These are phyloP conservation scores for Blastocystis sp. DNA, from an alignment of 352 stramenopile species.

Conservation along the genomic window DNA sequence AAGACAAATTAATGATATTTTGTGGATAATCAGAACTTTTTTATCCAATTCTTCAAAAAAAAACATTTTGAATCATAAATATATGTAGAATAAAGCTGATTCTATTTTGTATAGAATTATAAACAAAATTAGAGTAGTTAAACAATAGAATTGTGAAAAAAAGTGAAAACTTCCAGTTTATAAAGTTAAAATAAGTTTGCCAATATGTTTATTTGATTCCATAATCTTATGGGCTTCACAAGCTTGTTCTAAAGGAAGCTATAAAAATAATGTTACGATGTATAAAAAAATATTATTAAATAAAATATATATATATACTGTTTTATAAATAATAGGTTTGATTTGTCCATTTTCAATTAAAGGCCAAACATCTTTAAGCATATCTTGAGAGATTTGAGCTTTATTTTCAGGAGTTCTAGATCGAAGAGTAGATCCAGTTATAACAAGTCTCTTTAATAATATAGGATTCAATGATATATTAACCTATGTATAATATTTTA, in stretches of 20 bases:
- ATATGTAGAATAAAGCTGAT: too few relatives aligned
- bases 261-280: too few relatives aligned
- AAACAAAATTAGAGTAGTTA: too few relatives aligned
- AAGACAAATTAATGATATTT: too few relatives aligned
- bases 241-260: slow-evolving; percentile 38
- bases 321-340: slow-evolving; percentile 37
- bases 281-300: too few relatives aligned
- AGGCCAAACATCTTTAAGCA: slow-evolving; percentile 38
- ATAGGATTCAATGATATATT: slow-evolving; percentile 40
- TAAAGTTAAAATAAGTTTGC: slow-evolving; percentile 41
- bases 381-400: slow-evolving; percentile 31
- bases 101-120: too few relatives aligned
- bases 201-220: slow-evolving; percentile 41
- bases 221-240: slow-evolving; percentile 38
- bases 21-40: too few relatives aligned
- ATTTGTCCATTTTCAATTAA: slow-evolving; percentile 36
- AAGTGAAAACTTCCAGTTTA: too few relatives aligned
- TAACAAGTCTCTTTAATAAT: slow-evolving; percentile 42
- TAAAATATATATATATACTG: neutral
- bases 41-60: too few relatives aligned
- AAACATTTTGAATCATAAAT: too few relatives aligned
- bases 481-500: slow-evolving; percentile 28
- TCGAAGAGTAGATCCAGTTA: slow-evolving; percentile 44
- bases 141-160: too few relatives aligned
- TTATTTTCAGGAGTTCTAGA: slow-evolving; percentile 39